A percentile compares a stretch with the other conserved stretches of the same genome.
Evolutionary conservation across 2,329 filamentous ascomycete genomes (phyloP).

Genomic region (Xylariaceae sp.): DNA sequence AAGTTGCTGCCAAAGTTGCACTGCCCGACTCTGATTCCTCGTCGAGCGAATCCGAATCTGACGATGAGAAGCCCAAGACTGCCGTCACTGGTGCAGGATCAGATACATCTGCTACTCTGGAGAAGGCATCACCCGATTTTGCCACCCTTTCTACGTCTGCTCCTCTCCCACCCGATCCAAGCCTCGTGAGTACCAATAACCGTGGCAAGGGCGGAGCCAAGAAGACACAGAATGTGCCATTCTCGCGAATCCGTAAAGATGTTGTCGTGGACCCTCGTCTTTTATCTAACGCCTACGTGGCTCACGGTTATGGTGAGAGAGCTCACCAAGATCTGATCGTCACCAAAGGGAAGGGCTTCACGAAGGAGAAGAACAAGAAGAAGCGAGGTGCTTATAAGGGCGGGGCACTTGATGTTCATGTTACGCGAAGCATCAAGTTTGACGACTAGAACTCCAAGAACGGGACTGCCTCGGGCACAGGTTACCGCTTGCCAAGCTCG

Average conservation of each 20-base stretch:
- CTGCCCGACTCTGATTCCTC: conserved; percentile 39
- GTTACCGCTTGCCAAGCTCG: not conserved
- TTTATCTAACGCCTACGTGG: conserved; percentile 73
- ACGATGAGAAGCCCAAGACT: conserved; percentile 27
- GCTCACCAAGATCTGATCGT: conserved; percentile 86
- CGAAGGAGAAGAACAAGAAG: conserved; percentile 99
- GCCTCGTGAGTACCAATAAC: conserved; percentile 37
- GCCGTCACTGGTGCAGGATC: conserved; percentile 28
- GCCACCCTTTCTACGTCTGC: conserved; percentile 35
- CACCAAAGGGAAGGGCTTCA: conserved; percentile 94
- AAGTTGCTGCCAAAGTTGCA: conserved; percentile 33
- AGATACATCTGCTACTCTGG: conserved; percentile 44
- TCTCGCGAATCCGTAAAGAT: conserved; percentile 71
- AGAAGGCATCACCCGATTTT: conserved; percentile 48
- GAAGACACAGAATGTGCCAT: conserved; percentile 62
- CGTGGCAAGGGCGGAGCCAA: conserved; percentile 27
- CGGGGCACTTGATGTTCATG: conserved; percentile 76
- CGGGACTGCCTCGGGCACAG: not conserved
- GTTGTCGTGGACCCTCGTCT: conserved; percentile 65
- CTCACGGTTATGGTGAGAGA: conserved; percentile 82
- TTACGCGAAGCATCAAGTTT: conserved; percentile 88
- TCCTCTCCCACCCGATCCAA: conserved; percentile 52
- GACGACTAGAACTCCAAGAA: conserved; percentile 61
- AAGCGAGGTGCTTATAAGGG: conserved; percentile 88
- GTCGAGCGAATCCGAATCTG: conserved; percentile 35